These are phyloP conservation scores for Rasamsonia emersonii DNA, from an alignment of 2,329 filamentous ascomycete species.

Conservation along the genomic window DNA sequence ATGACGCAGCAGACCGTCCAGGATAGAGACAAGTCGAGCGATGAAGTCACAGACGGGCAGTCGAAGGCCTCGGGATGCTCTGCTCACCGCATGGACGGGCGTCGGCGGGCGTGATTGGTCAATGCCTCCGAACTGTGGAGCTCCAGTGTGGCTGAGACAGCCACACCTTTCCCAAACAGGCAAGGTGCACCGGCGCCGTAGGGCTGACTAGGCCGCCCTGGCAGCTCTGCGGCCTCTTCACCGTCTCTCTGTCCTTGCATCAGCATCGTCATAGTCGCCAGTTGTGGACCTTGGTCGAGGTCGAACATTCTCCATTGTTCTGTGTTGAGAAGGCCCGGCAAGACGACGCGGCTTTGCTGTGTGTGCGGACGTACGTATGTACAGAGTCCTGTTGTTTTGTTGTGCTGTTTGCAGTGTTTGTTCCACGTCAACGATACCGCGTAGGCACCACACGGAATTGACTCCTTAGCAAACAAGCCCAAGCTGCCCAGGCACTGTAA, in stretches of 20 bases:
- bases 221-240: constrained; percentile 4
- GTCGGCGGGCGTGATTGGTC: constrained; percentile 1
- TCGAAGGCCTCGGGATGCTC: background rate
- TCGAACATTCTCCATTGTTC: background rate
- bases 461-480: too few relatives aligned
- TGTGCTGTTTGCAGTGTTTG: too few relatives aligned
- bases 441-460: too few relatives aligned
- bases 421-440: too few relatives aligned
- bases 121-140: constrained; percentile 1
- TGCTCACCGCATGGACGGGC: background rate
- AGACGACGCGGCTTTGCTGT: too few relatives aligned
- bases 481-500: too few relatives aligned
- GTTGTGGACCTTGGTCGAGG: background rate
- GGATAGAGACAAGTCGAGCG: too few relatives aligned
- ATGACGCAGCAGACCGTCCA: too few relatives aligned
- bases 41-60: background rate
- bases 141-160: constrained; percentile 8
- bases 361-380: too few relatives aligned
- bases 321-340: background rate
- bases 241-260: constrained; percentile 2
- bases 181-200: constrained; percentile 3
- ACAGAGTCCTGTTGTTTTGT: too few relatives aligned
- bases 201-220: constrained; percentile 7
- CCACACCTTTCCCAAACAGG: constrained; percentile 1
- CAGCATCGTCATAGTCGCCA: background rate